These are phyloP conservation scores for Mycena polygramma DNA, from an alignment of 768 basidiomycete species.

Conservation along the genomic window DNA sequence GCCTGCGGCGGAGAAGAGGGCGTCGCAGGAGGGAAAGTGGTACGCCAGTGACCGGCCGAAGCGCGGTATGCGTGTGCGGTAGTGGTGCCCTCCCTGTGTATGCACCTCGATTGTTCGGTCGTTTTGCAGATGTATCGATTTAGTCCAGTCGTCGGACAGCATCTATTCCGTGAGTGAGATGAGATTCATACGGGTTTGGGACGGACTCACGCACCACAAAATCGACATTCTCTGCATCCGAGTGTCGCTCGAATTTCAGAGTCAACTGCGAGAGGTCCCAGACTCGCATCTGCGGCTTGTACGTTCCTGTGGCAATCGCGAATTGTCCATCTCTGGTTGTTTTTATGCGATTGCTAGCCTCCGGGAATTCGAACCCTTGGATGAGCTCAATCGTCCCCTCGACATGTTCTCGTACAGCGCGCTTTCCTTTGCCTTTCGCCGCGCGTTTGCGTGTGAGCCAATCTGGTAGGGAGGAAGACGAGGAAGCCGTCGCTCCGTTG, in stretches of 20 bases:
- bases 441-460: slow-evolving; percentile 88
- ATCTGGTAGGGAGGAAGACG: slow-evolving; percentile 93
- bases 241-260: slow-evolving; percentile 95
- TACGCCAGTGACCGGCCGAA: slow-evolving; percentile 95
- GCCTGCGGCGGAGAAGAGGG: slow-evolving; percentile 86
- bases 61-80: slow-evolving; percentile 92
- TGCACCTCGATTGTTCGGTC: slow-evolving; percentile 96
- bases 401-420: slow-evolving; percentile 76
- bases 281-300: slow-evolving; percentile 97
- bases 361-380: slow-evolving; percentile 97
- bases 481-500: slow-evolving; percentile 90
- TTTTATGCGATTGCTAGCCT: slow-evolving; percentile 92
- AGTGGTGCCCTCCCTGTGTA: slow-evolving; percentile 93
- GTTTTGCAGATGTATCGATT: slow-evolving; percentile 95
- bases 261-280: slow-evolving; percentile 96
- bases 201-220: slow-evolving; percentile 87
- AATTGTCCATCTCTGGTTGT: slow-evolving; percentile 93
- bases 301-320: slow-evolving; percentile 94
- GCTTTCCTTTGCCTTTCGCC: slow-evolving; percentile 73
- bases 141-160: slow-evolving; percentile 98
- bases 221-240: slow-evolving; percentile 97
- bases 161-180: slow-evolving; percentile 63
- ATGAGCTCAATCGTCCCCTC: slow-evolving; percentile 92
- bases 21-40: slow-evolving; percentile 94
- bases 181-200: slow-evolving; percentile 8